phyloP scores from a whole-genome alignment of 805 yeast species.

The baker's yeast (Saccharomyces cerevisiae) region DNA sequence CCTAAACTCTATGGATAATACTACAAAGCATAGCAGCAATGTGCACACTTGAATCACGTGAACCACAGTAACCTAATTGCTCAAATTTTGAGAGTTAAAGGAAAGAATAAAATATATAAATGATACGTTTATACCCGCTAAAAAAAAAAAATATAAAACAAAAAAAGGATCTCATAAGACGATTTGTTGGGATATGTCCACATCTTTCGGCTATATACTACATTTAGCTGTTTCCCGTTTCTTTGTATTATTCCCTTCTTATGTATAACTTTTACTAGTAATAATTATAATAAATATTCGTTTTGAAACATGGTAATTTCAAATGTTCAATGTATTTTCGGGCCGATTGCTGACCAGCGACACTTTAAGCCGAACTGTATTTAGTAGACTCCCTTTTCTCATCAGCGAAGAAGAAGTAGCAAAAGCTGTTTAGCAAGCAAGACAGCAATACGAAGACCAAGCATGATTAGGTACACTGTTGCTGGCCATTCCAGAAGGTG shows the following conservation, averaged over 20 bases:
- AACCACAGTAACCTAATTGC: not conserved
- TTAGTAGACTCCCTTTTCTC: not conserved
- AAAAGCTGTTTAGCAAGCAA: not conserved
- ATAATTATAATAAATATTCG: not conserved
- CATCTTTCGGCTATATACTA: not conserved
- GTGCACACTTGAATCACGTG: not conserved
- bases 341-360: not conserved
- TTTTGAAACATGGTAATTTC: not conserved
- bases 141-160: not conserved
- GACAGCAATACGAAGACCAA: not conserved
- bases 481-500: not conserved
- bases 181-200: not conserved
- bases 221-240: not conserved
- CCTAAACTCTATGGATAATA: not conserved
- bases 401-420: not conserved
- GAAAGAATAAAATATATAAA: not conserved
- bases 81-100: not conserved
- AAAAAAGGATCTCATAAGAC: not conserved
- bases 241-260: not conserved
- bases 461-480: conserved; percentile 1
- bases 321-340: not conserved
- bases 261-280: not conserved
- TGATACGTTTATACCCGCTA: not conserved
- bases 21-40: not conserved
- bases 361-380: not conserved